Evolutionary conservation across 179 eudicot genomes (phyloP), one percentile per base, ranked within the genome.

Genomic region (Drosera spatulata): DNA sequence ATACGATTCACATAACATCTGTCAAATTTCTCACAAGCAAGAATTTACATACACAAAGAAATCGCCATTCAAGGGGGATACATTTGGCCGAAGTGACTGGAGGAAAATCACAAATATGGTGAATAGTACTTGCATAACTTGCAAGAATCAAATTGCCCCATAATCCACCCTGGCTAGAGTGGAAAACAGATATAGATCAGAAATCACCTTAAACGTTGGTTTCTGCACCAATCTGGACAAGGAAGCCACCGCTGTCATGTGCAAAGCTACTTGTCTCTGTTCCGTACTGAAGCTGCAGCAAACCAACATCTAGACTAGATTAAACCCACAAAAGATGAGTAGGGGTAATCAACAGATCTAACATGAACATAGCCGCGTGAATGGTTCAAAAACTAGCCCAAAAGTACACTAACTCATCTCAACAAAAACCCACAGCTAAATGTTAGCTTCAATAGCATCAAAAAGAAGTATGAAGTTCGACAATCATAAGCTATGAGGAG

Each of bases 171-270:
- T 22, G 33, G 33, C 45, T 39, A 61, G 15, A 55, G 39, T 4
- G 2, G 44, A 42, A 51, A 42, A 33, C 7, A 51, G 37, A 60
- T 3, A 13, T 64, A 59, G 53, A 58, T 56, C 50, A 47, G 62
- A 39, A 49, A 33, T 61, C 71, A 91, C 98, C 96, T 79, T 84
- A 13, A 86, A 10, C 46, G 69, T 72, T 50, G 98, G 96, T 77
- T 82, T 82, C 60, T 69, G 79, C 48, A 91, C 98, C 72, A 88
- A 75, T 62, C 60, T 64, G 60, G 98, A 80, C 48, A 77, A 66
- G 15, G 96, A 84, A 66, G 98, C 82, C 72, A 88, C 65, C 68
- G 95, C 91, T 52, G 98, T 91, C 86, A 85, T 71, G 63, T 91
- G 79, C 58, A 91, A 84, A 58, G 91, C 65, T 56, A 86, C 79